Conservation (phyloP, 1,284 basidiomycete genomes). For the Cutaneotrichosporon curvatum region DNA sequence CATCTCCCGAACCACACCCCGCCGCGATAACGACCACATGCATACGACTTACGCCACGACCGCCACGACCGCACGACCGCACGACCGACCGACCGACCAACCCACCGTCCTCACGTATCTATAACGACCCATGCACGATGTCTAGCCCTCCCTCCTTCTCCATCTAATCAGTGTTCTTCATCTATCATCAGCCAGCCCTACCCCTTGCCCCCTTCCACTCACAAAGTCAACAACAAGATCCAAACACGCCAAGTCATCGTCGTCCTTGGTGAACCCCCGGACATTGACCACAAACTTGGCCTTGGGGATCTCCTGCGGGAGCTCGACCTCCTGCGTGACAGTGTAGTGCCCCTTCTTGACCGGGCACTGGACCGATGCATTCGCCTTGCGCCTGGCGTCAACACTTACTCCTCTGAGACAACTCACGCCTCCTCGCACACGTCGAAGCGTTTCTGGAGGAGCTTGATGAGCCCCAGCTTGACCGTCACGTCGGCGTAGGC, state of each 20-base stretch:
- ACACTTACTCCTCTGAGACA: not conserved
- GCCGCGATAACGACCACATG: too few relatives aligned
- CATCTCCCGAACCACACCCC: too few relatives aligned
- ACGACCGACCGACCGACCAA: too few relatives aligned
- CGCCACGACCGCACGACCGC: too few relatives aligned
- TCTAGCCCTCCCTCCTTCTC: too few relatives aligned
- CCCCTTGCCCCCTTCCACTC: slow-evolving; percentile 16
- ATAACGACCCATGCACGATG: too few relatives aligned
- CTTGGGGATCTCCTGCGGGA: slow-evolving; percentile 82
- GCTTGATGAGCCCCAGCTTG: slow-evolving; percentile 79
- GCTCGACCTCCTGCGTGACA: slow-evolving; percentile 67
- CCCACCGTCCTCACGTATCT: too few relatives aligned
- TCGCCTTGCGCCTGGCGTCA: slow-evolving; percentile 26
- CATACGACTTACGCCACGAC: too few relatives aligned
- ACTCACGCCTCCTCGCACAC: slow-evolving; percentile 88
- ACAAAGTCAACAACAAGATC: slow-evolving; percentile 61
- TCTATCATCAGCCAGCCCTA: not conserved
- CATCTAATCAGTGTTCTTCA: too few relatives aligned
- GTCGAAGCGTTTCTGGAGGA: slow-evolving; percentile 73
- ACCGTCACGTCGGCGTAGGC: slow-evolving; percentile 79
- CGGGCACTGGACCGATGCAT: slow-evolving; percentile 41
- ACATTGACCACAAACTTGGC: slow-evolving; percentile 80
- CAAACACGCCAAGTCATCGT: slow-evolving; percentile 72
- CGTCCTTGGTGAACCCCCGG: slow-evolving; percentile 65
- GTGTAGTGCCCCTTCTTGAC: slow-evolving; percentile 62